Base-by-base conservation (phyloP, 192 early-diverging fungal genomes). In the Cladochytrium replicatum region DNA sequence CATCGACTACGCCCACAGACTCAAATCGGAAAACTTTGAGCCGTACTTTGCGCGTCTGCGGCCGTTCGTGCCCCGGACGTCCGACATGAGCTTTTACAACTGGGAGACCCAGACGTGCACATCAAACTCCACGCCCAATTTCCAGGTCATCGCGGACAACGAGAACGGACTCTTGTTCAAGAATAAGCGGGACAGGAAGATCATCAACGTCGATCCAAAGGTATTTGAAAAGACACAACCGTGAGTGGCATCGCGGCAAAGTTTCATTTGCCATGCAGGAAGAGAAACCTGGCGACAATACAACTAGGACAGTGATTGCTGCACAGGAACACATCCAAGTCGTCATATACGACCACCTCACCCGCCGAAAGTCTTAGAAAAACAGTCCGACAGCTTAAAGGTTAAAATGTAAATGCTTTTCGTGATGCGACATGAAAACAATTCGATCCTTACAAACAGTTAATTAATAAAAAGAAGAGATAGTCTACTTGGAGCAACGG, bases 21-120 rank as follows among this genome's bases (percentile, higher is more conserved):
- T 80, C 29, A 80, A 80, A 39, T 67, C 68, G 15, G 78, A 80
- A 50, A 74, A 75, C 50, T 80, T 80, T 57, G 78, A 80, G 54
- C 50, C 62, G 13, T 78, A 80, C 58, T 80, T 80, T 48, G 48
- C 47, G 13, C 50, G 60, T 28, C 47, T 55, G 11, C 54, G 61
- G n/a, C 38, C 48, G 2, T 42, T 80, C 41, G 38, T 71, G 42
- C 78, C 78, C 19, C 54, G 71, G 24, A 64, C 75, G 13, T 58
- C 64, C 5, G 78, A 80, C 55, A 63, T 80, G 73, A 68, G 64
- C 27, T 80, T 80, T 54, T 80, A 77, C 65, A 80, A 80, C 54
- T 80, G 78, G 78, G 78, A 80, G 47, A 80, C 78, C 17, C 78
- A 80, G 41, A 80, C 67, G 0, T 77, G 77, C 60, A 80, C 78